Base-by-base conservation (phyloP, 345 rosid genomes). In the Linum usitatissimum region DNA sequence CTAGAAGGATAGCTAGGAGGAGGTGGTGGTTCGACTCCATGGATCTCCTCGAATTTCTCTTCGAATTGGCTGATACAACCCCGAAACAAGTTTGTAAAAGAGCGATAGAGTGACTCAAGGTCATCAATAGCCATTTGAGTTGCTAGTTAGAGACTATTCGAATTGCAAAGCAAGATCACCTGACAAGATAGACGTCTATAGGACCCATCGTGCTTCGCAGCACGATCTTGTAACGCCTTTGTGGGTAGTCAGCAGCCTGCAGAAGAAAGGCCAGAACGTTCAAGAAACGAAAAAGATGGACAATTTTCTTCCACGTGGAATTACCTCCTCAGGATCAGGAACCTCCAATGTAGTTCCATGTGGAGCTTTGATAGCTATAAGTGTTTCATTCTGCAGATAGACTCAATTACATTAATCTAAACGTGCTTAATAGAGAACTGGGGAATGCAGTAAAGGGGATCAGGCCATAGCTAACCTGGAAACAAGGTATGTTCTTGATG, bases 281-380 rank as follows among this genome's bases (percentile, higher is more conserved):
- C 40, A 74, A 60, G 45, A 62, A 55, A 30, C 4, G 18, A 55
- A 63, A 5, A 9, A 30, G 38, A 59, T 19, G 6, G 60, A 51
- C 34, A 28, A 51, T 62, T 20, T 34, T 45, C 23, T 57, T 36
- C 68, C 49, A 18, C 36, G 54, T 63, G 19, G 55, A 71, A 68
- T 73, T 82, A 93, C 97, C 96, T 93, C 99, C 74, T 90, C 99
- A 60, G 99, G 99, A 80, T 87, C 99, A 42, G 99, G 99, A 69
- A 93, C 99, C 79, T 93, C 99, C 38, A 93, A 80, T 65, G 94
- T 93, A 63, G 99, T 93, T 59, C 96, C 99, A 72, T 93, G 99
- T n/a, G 99, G 99, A 76, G 99, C 99, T 75, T 90, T 90, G 39
- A 90, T 87, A 38, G 97, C 97, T 71, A 93, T 84, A 58, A 93